Evolutionary conservation across 2,329 filamentous ascomycete species (phyloP), one percentile per base, ranked within the genome.

Genomic region (Penicillium sp.): DNA sequence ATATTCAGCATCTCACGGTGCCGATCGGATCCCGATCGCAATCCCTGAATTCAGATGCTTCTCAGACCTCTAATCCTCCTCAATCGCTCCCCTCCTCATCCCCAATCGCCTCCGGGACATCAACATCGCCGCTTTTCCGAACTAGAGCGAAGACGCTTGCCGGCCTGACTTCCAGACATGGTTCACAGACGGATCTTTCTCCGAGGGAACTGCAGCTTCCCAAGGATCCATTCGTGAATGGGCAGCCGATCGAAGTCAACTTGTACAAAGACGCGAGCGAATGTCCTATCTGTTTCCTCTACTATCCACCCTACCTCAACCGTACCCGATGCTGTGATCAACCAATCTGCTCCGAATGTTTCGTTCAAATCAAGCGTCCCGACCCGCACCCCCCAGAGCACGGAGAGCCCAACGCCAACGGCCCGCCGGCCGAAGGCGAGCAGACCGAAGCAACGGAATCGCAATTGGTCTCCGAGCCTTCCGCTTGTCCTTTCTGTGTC

Each of bases 271-370:
- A 96, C 62, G 88, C 91, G 3, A 78, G 80, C 6, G 94, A 99
- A 71, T 99, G 94, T 67, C 93, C 94, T 5, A 96, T 99, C 58
- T 99, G 94, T 78, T 96, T 97, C 71, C 80, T 97, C 49, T 95
- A 92, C 65, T 99, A 97, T 63, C 94, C 94, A 0, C 92, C 92
- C 3, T 95, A 95, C 69, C 81, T 99, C 29, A 99, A 99, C 75
- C 89, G 87, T 61, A 99, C 94, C 0, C 83, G 94, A 62, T 99
- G 94, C 71, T 99, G 94, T 73, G 92, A 96, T 66, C 94, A 99
- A 71, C 83, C 90, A 5, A 97, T 99, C 59, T 99, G 94, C 76
- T 97, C 92, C 40, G 94, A 99, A 76, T 99, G 94, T 73, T 99
- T 99, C 67, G 94, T 99, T 4, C 94, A 99, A 73, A 99, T 99